phyloP scores from a whole-genome alignment of 495 filamentous ascomycete genomes.

The Amorphotheca resinae region DNA sequence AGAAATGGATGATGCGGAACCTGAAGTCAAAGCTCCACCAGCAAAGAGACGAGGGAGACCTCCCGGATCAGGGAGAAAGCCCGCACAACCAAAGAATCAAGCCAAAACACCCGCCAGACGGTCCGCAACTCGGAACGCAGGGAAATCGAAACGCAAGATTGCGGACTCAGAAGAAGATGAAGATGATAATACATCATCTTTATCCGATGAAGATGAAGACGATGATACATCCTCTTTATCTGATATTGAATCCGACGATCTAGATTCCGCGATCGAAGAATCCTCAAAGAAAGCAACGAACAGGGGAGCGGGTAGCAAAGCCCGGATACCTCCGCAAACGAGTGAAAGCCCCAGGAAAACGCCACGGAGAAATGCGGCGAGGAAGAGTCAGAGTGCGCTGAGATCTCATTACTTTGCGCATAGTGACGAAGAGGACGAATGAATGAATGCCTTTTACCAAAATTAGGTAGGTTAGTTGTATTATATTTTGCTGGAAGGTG shows the following conservation, averaged over 20 bases:
- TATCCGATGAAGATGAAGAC: background rate
- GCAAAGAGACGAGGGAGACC: constrained; percentile 13
- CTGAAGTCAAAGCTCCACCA: background rate
- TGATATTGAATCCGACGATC: constrained; percentile 2
- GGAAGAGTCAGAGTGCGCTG: constrained; percentile 18
- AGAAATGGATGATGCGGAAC: constrained; percentile 2
- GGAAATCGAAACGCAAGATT: constrained; percentile 1
- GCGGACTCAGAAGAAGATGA: constrained; percentile 2
- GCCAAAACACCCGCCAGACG: background rate
- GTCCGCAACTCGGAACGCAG: background rate
- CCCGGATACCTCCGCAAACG: constrained; percentile 1
- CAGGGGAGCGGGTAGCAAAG: background rate
- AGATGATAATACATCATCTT: background rate
- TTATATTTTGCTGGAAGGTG: background rate
- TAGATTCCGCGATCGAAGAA: constrained; percentile 1
- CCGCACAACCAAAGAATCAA: background rate
- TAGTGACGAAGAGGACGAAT: constrained; percentile 14
- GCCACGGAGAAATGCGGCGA: constrained; percentile 12
- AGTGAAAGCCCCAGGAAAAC: constrained; percentile 5
- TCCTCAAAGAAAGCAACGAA: constrained; percentile 1
- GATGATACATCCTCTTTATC: constrained; percentile 2
- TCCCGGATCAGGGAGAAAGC: constrained; percentile 4
- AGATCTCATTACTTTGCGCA: constrained; percentile 23
- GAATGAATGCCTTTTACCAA: background rate
- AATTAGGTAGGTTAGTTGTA: background rate